Conservation (phyloP, 805 yeast species). For the Pichia californica region DNA sequence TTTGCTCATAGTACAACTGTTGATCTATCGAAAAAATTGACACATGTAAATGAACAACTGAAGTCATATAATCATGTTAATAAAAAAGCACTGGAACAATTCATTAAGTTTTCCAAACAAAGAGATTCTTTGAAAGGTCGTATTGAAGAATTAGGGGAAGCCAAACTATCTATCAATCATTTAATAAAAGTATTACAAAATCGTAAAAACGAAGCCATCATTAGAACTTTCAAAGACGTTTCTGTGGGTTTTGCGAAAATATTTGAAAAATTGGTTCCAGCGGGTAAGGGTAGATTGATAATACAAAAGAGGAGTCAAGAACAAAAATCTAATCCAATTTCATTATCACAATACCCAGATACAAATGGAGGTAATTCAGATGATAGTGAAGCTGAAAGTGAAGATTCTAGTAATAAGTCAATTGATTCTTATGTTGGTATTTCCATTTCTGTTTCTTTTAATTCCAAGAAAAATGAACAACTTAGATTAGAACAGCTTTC, state of each 20-base stretch:
- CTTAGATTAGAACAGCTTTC: constrained; percentile 84
- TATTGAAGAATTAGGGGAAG: constrained; percentile 59
- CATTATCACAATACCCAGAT: constrained; percentile 14
- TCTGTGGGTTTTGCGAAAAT: constrained; percentile 66
- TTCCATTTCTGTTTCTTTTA: constrained; percentile 82
- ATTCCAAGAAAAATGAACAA: constrained; percentile 78
- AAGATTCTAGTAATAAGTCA: constrained; percentile 12
- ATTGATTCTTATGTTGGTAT: constrained; percentile 72
- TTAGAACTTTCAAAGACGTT: constrained; percentile 69
- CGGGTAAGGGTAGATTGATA: constrained; percentile 68
- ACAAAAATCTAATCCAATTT: constrained; percentile 4
- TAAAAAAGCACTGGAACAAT: constrained; percentile 85
- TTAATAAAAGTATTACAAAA: constrained; percentile 63
- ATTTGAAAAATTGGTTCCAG: constrained; percentile 77
- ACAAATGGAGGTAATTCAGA: constrained; percentile 6
- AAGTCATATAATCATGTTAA: constrained; percentile 71
- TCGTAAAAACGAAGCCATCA: constrained; percentile 79
- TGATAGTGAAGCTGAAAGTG: constrained; percentile 17
- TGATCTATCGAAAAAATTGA: constrained; percentile 46
- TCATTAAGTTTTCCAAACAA: constrained; percentile 63
- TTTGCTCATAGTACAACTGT: constrained; percentile 41
- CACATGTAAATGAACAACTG: constrained; percentile 48
- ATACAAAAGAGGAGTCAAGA: constrained; percentile 42
- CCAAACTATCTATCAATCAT: constrained; percentile 65
- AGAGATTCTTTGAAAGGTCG: constrained; percentile 60